phyloP scores from a whole-genome alignment of 768 basidiomycete species.

The Lactifluus rugatus region DNA sequence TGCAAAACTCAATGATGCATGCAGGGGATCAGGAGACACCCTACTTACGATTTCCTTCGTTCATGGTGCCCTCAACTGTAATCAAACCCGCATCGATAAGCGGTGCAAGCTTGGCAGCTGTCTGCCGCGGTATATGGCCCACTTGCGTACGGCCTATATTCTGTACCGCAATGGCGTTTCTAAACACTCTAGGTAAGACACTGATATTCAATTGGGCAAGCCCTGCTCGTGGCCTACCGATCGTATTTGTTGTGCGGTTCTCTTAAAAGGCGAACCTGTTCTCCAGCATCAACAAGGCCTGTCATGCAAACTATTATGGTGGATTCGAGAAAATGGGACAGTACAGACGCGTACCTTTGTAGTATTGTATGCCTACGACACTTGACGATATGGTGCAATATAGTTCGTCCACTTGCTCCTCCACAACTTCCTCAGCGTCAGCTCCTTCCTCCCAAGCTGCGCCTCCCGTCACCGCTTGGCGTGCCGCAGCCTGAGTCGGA shows the following conservation, averaged over 20 bases:
- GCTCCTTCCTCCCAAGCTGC: constrained; percentile 20
- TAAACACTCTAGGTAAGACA: constrained; percentile 22
- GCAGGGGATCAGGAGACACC: neutral
- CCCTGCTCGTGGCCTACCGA: constrained; percentile 30
- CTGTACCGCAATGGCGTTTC: constrained; percentile 72
- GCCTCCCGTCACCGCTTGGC: constrained; percentile 7
- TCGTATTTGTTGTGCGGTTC: constrained; percentile 66
- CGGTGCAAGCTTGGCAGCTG: constrained; percentile 53
- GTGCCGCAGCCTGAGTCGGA: constrained; percentile 19
- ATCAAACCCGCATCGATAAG: constrained; percentile 56
- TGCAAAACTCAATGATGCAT: constrained; percentile 19
- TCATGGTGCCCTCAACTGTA: constrained; percentile 62
- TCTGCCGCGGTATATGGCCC: constrained; percentile 61
- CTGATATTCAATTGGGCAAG: neutral
- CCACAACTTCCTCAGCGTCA: constrained; percentile 9
- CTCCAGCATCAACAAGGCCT: constrained; percentile 73
- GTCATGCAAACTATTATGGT: neutral
- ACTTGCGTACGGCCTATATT: constrained; percentile 71
- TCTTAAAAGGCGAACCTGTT: constrained; percentile 60
- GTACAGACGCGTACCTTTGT: constrained; percentile 39
- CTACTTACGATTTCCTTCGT: constrained; percentile 56
- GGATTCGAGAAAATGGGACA: neutral
- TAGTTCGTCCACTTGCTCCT: constrained; percentile 45
- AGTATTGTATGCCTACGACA: constrained; percentile 81
- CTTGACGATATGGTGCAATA: constrained; percentile 49